phyloP scores from a whole-genome alignment of 345 rosid genomes.

The thale cress (Arabidopsis thaliana) region DNA sequence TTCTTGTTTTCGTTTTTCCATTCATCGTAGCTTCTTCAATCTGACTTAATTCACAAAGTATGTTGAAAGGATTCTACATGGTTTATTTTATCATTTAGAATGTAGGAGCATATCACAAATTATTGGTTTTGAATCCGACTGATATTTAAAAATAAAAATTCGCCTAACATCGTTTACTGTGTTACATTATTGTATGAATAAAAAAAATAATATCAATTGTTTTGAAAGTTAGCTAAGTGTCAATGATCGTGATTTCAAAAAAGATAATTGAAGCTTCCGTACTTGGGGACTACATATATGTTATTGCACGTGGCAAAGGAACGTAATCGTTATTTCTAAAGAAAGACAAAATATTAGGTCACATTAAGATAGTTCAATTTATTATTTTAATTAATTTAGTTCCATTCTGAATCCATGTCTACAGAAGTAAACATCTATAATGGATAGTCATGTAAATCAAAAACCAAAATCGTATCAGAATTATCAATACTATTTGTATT shows the following conservation, averaged over 20 bases:
- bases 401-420: conserved; percentile 12
- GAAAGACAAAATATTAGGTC: conserved; percentile 32
- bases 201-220: background rate
- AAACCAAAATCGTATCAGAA: background rate
- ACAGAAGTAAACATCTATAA: background rate
- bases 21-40: conserved; percentile 26
- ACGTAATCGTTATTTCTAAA: conserved; percentile 10
- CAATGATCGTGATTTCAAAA: conserved; percentile 28
- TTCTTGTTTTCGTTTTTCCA: conserved; percentile 12
- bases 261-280: conserved; percentile 38
- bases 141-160: background rate
- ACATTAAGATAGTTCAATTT: conserved; percentile 22
- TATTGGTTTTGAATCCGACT: conserved; percentile 10
- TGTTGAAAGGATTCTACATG: background rate
- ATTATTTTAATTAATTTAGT: background rate
- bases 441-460: background rate
- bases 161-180: conserved; percentile 21
- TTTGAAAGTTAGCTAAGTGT: conserved; percentile 39
- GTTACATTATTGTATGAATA: conserved; percentile 2
- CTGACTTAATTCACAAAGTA: background rate
- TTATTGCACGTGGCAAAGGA: conserved; percentile 40
- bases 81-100: background rate
- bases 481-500: too few species aligned
- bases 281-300: conserved; percentile 37
- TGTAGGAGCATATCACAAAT: background rate